These are phyloP conservation scores for Xerocomus nothofagi DNA, from an alignment of 1,284 basidiomycete species.

Conservation along the genomic window DNA sequence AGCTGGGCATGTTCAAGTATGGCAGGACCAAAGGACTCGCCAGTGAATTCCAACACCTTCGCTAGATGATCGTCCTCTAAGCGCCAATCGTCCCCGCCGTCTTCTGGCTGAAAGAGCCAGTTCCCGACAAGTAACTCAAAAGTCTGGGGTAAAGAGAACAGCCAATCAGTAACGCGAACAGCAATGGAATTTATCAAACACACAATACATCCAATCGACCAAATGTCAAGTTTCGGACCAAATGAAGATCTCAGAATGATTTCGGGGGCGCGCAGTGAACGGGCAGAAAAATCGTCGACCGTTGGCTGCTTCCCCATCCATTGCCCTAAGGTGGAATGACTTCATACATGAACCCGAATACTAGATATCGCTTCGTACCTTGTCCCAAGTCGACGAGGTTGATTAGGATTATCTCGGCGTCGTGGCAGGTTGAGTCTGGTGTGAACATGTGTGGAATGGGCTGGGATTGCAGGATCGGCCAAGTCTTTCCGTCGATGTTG, in stretches of 20 bases:
- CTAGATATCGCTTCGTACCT: not conserved
- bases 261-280: not conserved
- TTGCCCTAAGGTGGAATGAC: not conserved
- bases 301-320: not conserved
- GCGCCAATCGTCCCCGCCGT: not conserved
- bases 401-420: not conserved
- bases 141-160: not conserved
- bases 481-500: not conserved
- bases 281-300: not conserved
- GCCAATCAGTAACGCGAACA: not conserved
- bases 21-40: not conserved
- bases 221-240: not conserved
- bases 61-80: conserved; percentile 1
- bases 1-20: not conserved
- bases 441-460: conserved; percentile 1
- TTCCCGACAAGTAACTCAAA: conserved; percentile 1
- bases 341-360: not conserved
- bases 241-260: not conserved
- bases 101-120: conserved; percentile 3
- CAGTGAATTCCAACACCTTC: not conserved
- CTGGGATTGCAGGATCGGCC: not conserved
- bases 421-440: not conserved
- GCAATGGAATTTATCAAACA: not conserved
- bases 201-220: conserved; percentile 1
- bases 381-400: conserved; percentile 2